Evolutionary conservation across 352 stramenopile genomes (phyloP).

Genomic region (Pythium phragmitis): DNA sequence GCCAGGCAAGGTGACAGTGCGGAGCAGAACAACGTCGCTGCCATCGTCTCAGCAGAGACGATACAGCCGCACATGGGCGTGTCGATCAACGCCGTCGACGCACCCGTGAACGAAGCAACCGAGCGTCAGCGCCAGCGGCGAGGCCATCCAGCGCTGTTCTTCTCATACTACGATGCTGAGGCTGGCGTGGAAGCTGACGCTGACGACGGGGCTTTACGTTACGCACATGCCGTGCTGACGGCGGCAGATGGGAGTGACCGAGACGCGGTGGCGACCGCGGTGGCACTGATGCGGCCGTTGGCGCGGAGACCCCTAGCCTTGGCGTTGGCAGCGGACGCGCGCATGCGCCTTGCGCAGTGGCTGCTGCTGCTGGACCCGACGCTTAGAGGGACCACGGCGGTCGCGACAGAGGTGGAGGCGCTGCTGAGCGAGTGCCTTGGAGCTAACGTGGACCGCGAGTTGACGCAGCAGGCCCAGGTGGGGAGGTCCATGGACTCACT

Average conservation of each 20-base stretch:
- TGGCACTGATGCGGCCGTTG: slow-evolving; percentile 31
- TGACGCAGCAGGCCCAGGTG: background rate
- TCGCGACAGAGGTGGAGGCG: slow-evolving; percentile 16
- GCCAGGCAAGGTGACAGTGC: too few relatives aligned
- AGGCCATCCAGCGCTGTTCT: slow-evolving; percentile 32
- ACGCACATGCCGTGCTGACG: slow-evolving; percentile 47
- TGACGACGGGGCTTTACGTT: slow-evolving; percentile 31
- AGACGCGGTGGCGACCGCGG: slow-evolving; percentile 27
- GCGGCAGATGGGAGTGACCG: slow-evolving; percentile 23
- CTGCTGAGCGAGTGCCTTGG: slow-evolving; percentile 12
- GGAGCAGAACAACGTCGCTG: too few relatives aligned
- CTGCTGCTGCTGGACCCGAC: slow-evolving; percentile 38
- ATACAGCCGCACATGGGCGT: background rate
- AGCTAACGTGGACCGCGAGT: slow-evolving; percentile 28
- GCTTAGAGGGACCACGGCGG: slow-evolving; percentile 5
- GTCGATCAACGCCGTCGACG: background rate
- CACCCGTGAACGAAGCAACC: background rate
- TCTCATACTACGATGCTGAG: slow-evolving; percentile 7
- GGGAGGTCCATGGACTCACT: background rate
- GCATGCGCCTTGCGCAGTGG: slow-evolving; percentile 47
- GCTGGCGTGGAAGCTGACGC: background rate
- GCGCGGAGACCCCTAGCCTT: slow-evolving; percentile 11
- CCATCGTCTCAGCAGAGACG: too few relatives aligned
- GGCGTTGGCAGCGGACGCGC: slow-evolving; percentile 30
- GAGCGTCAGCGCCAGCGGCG: background rate